phyloP scores from a whole-genome alignment of 2,329 filamentous ascomycete species.

The Phyllosticta citrichinensis region DNA sequence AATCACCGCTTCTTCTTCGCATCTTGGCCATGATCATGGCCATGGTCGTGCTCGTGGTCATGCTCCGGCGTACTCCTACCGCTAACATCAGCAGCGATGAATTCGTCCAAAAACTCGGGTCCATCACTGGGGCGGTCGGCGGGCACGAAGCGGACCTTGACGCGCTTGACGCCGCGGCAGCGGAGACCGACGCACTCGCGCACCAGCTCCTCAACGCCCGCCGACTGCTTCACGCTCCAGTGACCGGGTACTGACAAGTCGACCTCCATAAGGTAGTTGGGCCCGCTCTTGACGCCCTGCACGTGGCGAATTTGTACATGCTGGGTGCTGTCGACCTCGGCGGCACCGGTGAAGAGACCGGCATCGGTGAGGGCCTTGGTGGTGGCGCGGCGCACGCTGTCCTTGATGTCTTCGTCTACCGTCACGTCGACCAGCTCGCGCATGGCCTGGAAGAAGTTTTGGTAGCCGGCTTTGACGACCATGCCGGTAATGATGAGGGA shows the following conservation, averaged over 20 bases:
- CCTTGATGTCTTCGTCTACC: slow-evolving; percentile 75
- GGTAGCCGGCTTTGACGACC: slow-evolving; percentile 82
- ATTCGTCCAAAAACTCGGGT: slow-evolving; percentile 61
- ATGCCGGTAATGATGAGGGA: slow-evolving; percentile 86
- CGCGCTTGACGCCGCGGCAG: slow-evolving; percentile 72
- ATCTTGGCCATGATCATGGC: slow-evolving; percentile 20
- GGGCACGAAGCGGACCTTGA: slow-evolving; percentile 76
- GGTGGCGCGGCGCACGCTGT: slow-evolving; percentile 56
- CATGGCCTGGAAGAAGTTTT: slow-evolving; percentile 73
- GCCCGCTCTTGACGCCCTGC: slow-evolving; percentile 86
- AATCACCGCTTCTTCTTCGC: not conserved
- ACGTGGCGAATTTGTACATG: slow-evolving; percentile 53
- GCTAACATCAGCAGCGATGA: slow-evolving; percentile 27
- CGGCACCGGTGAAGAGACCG: not conserved
- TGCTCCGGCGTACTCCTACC: slow-evolving; percentile 20
- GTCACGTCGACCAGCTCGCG: slow-evolving; percentile 85
- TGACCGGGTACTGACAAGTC: slow-evolving; percentile 69
- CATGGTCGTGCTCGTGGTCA: slow-evolving; percentile 16
- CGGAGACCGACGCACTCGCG: slow-evolving; percentile 63
- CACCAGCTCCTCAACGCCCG: slow-evolving; percentile 62
- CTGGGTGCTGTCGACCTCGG: slow-evolving; percentile 31
- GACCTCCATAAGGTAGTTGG: slow-evolving; percentile 89
- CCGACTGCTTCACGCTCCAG: slow-evolving; percentile 65
- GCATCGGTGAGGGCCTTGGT: slow-evolving; percentile 20
- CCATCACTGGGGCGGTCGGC: slow-evolving; percentile 30